Percentiles rank a stretch among this genome's conserved stretches.
Conservation (phyloP, 176 grass and related monocot genomes). For the Juncus effusus region DNA sequence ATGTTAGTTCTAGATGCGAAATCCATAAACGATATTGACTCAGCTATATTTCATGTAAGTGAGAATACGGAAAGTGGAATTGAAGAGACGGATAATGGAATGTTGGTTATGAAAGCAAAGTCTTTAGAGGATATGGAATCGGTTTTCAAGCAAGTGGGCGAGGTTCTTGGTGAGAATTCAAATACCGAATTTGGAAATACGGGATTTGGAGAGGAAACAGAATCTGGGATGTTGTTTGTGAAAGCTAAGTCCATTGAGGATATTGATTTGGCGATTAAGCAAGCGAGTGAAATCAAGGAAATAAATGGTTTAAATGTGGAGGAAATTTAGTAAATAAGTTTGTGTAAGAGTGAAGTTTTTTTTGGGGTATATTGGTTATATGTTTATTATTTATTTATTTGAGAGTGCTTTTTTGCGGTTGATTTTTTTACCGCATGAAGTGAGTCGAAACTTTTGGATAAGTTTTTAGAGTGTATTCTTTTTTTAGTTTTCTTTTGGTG, state of each 20-base stretch:
- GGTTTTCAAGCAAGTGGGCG: conserved; percentile 27
- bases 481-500: conserved; percentile 32
- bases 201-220: background rate
- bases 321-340: background rate
- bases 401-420: conserved; percentile 30
- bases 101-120: conserved; percentile 36
- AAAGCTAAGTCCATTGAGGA: conserved; percentile 14
- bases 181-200: background rate
- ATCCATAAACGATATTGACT: conserved; percentile 51
- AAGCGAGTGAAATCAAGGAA: conserved; percentile 2
- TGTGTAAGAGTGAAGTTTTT: conserved; percentile 9
- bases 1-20: conserved; percentile 59
- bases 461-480: conserved; percentile 40
- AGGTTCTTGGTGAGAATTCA: conserved; percentile 14
- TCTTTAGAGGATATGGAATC: conserved; percentile 20
- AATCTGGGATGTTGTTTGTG: background rate
- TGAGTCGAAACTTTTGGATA: conserved; percentile 44
- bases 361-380: background rate
- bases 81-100: conserved; percentile 25
- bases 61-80: conserved; percentile 16
- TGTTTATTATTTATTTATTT: conserved; percentile 2
- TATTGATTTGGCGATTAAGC: conserved; percentile 6
- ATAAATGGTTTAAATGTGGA: conserved; percentile 23
- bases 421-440: conserved; percentile 27
- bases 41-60: conserved; percentile 39